A percentile compares a stretch with the other conserved stretches of the same genome.
Evolutionary conservation across 305 asterid species (phyloP).

Genomic region (Fraxinus baroniana): DNA sequence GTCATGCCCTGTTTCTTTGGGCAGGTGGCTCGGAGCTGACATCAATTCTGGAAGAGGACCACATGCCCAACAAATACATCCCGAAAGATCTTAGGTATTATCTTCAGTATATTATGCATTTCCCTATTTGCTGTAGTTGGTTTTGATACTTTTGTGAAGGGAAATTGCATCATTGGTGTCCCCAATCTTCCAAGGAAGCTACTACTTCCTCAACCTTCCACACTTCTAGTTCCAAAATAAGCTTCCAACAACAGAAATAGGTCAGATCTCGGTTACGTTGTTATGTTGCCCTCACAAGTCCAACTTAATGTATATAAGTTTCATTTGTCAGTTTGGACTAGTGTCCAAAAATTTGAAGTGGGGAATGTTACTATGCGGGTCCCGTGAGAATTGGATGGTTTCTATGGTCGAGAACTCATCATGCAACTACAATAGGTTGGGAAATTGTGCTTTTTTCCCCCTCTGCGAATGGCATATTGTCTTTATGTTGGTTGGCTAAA

Average conservation of each 20-base stretch:
- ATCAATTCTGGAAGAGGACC: conserved; percentile 79
- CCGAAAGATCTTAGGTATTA: conserved; percentile 79
- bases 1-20: conserved; percentile 94
- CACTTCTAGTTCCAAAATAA: background rate
- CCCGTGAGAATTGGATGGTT: background rate
- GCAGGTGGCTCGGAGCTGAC: conserved; percentile 96
- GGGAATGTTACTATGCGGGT: background rate
- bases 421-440: background rate
- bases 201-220: background rate
- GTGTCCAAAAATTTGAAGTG: background rate
- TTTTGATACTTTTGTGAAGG: background rate
- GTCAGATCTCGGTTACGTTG: background rate
- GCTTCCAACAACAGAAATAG: background rate
- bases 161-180: background rate
- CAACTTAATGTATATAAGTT: background rate
- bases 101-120: background rate
- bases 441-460: background rate
- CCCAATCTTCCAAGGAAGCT: background rate
- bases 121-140: background rate
- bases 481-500: background rate
- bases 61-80: conserved; percentile 91
- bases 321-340: background rate
- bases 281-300: background rate
- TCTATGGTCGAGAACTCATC: background rate
- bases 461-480: background rate